Percentiles rank a stretch among this genome's conserved stretches.
These are phyloP conservation scores for Penicillium flavigenum DNA, from an alignment of 495 filamentous ascomycete species.

Conservation along the genomic window DNA sequence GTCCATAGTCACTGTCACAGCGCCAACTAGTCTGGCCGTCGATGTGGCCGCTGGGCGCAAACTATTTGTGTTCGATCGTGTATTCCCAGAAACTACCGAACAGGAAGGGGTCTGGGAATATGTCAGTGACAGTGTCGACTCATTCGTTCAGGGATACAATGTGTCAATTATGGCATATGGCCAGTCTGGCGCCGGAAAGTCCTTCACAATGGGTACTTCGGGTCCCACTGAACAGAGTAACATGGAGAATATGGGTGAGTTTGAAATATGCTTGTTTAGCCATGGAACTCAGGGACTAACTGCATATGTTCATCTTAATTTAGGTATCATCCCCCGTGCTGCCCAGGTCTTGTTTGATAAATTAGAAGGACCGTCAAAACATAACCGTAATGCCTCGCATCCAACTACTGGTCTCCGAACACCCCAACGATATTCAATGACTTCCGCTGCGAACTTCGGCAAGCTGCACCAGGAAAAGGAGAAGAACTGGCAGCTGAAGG, in stretches of 20 bases:
- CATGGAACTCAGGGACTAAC: conserved; percentile 2
- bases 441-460: conserved; percentile 52
- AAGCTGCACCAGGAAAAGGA: conserved; percentile 65
- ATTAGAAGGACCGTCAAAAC: conserved; percentile 57
- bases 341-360: conserved; percentile 85
- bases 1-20: conserved; percentile 86
- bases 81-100: conserved; percentile 79
- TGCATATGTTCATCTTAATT: background rate
- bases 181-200: conserved; percentile 99
- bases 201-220: conserved; percentile 98
- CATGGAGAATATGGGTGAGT: conserved; percentile 71
- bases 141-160: conserved; percentile 97
- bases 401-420: conserved; percentile 73
- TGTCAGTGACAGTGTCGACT: conserved; percentile 81
- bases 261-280: background rate
- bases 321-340: conserved; percentile 92
- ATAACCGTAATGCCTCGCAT: conserved; percentile 51
- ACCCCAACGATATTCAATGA: conserved; percentile 76
- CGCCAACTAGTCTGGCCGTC: conserved; percentile 78
- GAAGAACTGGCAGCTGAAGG: conserved; percentile 90
- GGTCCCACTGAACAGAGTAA: conserved; percentile 81
- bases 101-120: conserved; percentile 97
- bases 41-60: conserved; percentile 91
- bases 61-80: conserved; percentile 92
- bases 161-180: conserved; percentile 97